Conservation (phyloP, 306 rosid species). For the Casuarina cunninghamiana region DNA sequence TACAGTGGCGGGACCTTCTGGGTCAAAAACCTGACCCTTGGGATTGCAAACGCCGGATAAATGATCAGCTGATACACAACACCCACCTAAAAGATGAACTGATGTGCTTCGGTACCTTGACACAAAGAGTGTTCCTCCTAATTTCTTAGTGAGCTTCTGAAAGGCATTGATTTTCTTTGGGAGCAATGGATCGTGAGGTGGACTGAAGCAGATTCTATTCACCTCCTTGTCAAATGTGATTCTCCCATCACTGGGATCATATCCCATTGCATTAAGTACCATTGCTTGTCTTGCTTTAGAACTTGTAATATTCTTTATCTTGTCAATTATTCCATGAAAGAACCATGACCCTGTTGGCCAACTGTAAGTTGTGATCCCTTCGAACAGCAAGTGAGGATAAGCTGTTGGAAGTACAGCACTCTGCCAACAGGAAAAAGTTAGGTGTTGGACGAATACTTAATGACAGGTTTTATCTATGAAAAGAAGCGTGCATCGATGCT, state of each 20-base stretch:
- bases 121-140: conserved; percentile 39
- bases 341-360: conserved; percentile 42
- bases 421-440: conserved; percentile 24
- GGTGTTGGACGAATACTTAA: neutral
- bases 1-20: conserved; percentile 10
- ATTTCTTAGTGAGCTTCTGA: conserved; percentile 32
- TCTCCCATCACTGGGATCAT: conserved; percentile 34
- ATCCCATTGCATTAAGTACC: conserved; percentile 34
- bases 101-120: conserved; percentile 38
- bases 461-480: neutral
- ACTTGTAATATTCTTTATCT: conserved; percentile 28
- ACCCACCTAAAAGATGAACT: conserved; percentile 41
- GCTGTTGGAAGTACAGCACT: conserved; percentile 40
- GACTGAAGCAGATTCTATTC: conserved; percentile 31
- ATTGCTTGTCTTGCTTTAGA: conserved; percentile 33
- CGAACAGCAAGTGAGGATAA: conserved; percentile 36
- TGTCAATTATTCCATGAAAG: conserved; percentile 38
- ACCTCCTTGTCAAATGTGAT: conserved; percentile 23
- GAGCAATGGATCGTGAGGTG: conserved; percentile 35
- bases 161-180: conserved; percentile 35
- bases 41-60: conserved; percentile 37
- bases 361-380: conserved; percentile 40
- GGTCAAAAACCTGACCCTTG: conserved; percentile 37
- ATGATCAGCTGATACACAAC: conserved; percentile 31
- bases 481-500: neutral